Conservation (phyloP, 345 rosid genomes). For the Murraya koenigii region DNA sequence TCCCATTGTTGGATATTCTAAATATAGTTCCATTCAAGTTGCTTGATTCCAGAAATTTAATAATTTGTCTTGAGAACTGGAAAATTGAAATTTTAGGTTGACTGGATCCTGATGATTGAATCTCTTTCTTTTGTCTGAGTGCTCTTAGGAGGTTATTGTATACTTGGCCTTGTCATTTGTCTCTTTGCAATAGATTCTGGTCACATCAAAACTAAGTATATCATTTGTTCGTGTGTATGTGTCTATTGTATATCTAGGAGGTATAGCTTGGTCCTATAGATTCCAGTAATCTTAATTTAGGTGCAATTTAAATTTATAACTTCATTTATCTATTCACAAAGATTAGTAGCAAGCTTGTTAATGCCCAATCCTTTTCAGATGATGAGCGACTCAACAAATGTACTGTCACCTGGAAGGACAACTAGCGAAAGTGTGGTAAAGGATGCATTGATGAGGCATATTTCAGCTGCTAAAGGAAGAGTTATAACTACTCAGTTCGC, state of each 20-base stretch:
- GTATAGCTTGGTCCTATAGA: neutral
- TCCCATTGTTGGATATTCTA: neutral
- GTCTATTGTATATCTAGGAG: neutral
- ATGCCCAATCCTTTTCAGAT: slow-evolving; percentile 44
- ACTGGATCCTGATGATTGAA: neutral
- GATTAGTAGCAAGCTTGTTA: neutral
- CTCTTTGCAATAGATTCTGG: neutral
- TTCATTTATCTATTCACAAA: slow-evolving; percentile 3
- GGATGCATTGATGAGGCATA: slow-evolving; percentile 73
- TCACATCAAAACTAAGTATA: neutral
- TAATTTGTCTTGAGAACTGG: neutral
- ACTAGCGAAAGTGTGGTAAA: slow-evolving; percentile 78
- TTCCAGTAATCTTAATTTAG: neutral
- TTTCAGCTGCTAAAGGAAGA: slow-evolving; percentile 88
- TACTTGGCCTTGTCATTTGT: neutral
- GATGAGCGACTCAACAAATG: slow-evolving; percentile 99
- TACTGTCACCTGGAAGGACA: slow-evolving; percentile 95
- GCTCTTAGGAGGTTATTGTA: neutral
- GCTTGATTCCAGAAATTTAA: slow-evolving; percentile 7
- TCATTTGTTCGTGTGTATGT: neutral
- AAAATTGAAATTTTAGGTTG: neutral
- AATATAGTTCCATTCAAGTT: neutral
- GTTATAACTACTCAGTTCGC: slow-evolving; percentile 97
- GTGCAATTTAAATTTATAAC: slow-evolving; percentile 8
- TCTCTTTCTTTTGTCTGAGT: neutral